Evolutionary conservation across 2,329 filamentous ascomycete species (phyloP), one percentile per base, ranked within the genome.

Genomic region (Chaetomiaceae sp.): DNA sequence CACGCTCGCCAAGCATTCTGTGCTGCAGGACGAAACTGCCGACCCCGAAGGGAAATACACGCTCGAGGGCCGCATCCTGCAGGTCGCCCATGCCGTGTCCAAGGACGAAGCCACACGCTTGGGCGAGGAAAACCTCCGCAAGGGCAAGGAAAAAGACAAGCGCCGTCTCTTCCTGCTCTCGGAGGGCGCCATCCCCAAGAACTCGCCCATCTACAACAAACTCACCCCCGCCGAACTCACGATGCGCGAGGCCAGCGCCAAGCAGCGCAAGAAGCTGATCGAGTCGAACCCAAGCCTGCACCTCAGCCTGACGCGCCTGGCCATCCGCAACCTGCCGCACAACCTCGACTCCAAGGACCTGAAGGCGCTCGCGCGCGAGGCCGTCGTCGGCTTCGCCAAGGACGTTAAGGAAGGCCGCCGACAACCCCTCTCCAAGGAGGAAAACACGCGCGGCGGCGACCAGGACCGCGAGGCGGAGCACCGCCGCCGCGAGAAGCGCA

Each of bases 321-420:
- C 91, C 1, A 72, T 98, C 46, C 87, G 93, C 57, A 98, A 98
- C 62, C 76, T 98, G 5, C 93, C 93, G 3, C 82, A 86, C 52
- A 82, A 84, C 61, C 74, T 96, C 53, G 83, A 78, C 19, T 86
- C 87, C 19, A 97, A 95, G 66, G 86, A 88, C 44, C 75, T 98
- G 41, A 98, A 98, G 65, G 84, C 87, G 34, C 77, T 98, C 37
- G 93, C 93, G 10, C 81, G 93, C 54, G 80, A 93, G 64, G 93
- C 88, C n/a, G 80, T 96, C 11, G 93, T 97, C 39, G 90, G 88
- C 1, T 98, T 98, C 60, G 90, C 93, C 33, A 85, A 76, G 51
- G 93, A 98, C 59, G 88, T 91, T 55, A 95, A 90, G 63, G 75
- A 74, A 22, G 88, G 87, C 12, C 75, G 75, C 29, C 84, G 93